Conservation (phyloP, 257 asterid species). For the Rauvolfia tetraphylla region DNA sequence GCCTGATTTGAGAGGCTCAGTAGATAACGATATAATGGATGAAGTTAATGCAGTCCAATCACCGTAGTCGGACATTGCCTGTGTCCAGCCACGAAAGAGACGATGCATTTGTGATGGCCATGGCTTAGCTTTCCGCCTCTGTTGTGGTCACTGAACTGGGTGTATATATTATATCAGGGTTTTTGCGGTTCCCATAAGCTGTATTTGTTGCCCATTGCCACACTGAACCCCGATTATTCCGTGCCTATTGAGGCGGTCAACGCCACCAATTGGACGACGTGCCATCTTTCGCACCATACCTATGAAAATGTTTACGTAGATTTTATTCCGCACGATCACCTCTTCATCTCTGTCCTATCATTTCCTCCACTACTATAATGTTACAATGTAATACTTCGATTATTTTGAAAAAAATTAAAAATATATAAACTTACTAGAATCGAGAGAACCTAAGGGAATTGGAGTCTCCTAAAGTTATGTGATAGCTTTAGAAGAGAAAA, state of each 20-base stretch:
- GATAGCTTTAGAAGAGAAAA: too few species aligned
- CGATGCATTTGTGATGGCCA: slow-evolving; percentile 9
- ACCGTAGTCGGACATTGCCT: not conserved
- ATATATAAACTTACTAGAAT: too few species aligned
- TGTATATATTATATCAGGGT: not conserved
- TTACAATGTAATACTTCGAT: too few species aligned
- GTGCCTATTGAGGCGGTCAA: not conserved
- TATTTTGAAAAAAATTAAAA: too few species aligned
- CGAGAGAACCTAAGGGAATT: too few species aligned
- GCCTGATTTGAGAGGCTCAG: not conserved
- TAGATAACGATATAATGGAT: not conserved
- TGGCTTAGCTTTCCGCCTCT: not conserved
- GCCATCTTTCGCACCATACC: not conserved
- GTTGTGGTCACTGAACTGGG: not conserved
- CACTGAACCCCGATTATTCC: not conserved
- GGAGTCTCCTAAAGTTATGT: too few species aligned
- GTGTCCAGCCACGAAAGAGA: slow-evolving; percentile 10
- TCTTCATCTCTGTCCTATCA: too few species aligned
- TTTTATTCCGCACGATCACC: too few species aligned
- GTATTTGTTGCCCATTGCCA: not conserved
- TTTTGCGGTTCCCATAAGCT: slow-evolving; percentile 16
- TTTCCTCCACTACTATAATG: too few species aligned
- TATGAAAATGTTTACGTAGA: too few species aligned
- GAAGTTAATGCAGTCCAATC: slow-evolving; percentile 23
- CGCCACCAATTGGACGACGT: not conserved